A percentile compares a stretch with the other conserved stretches of the same genome.
These are phyloP conservation scores for Austroboletus niveus DNA, from an alignment of 1,284 basidiomycete species.

Conservation along the genomic window DNA sequence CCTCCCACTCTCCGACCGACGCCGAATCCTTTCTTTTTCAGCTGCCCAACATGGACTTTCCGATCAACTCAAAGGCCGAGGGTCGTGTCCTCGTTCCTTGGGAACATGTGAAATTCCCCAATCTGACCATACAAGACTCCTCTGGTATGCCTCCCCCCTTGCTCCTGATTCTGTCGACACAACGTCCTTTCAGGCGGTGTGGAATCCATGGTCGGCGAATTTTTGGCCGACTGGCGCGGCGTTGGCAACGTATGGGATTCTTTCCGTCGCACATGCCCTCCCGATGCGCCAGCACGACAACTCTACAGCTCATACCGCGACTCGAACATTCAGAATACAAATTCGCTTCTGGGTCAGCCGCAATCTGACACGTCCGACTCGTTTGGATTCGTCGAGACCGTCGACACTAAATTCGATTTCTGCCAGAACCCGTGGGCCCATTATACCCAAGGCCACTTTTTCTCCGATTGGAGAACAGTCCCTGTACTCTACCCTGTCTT, in stretches of 20 bases:
- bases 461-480: slow-evolving; percentile 91
- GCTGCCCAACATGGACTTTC: slow-evolving; percentile 89
- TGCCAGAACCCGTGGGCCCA: slow-evolving; percentile 82
- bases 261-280: slow-evolving; percentile 87
- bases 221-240: slow-evolving; percentile 80
- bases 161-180: slow-evolving; percentile 4
- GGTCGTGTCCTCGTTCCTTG: slow-evolving; percentile 88
- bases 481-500: slow-evolving; percentile 86
- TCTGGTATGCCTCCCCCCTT: slow-evolving; percentile 39
- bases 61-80: slow-evolving; percentile 90
- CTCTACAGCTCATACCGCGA: slow-evolving; percentile 72
- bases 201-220: slow-evolving; percentile 63
- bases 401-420: slow-evolving; percentile 71
- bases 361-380: slow-evolving; percentile 40
- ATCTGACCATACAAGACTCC: slow-evolving; percentile 58
- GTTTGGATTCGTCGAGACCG: slow-evolving; percentile 57
- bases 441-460: slow-evolving; percentile 89
- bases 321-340: slow-evolving; percentile 18
- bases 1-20: not conserved
- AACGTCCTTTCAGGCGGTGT: slow-evolving; percentile 47
- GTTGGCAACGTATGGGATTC: slow-evolving; percentile 89
- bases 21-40: slow-evolving; percentile 31
- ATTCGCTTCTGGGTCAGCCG: slow-evolving; percentile 8
- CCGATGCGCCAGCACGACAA: slow-evolving; percentile 73
- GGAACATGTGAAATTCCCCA: slow-evolving; percentile 72